Evolutionary conservation across 768 basidiomycete species (phyloP), one percentile per base, ranked within the genome.

Genomic region (Hemileccinum impolitum): DNA sequence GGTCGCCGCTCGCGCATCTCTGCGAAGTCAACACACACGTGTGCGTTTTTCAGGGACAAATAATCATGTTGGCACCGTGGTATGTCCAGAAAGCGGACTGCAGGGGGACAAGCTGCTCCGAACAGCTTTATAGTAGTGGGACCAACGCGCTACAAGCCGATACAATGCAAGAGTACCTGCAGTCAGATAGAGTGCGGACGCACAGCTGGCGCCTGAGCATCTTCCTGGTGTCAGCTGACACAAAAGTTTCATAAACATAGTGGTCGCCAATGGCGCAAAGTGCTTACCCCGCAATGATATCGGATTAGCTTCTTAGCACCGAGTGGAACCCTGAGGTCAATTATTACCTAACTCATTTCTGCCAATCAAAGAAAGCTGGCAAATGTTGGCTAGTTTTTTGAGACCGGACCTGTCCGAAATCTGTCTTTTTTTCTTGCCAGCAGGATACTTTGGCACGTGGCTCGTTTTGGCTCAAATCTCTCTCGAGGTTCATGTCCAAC

Each of bases 261-360:
- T 38, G 18, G 45, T 45, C 39, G 37, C 50, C 50, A 62, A 63
- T 51, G 34, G 55, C 59, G 19, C 51, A 55, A 61, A 32, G 52
- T 43, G 43, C 62, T 53, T 62, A 55, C 59, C 62, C 59, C 59
- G 21, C 53, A 64, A 45, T 50, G 57, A 35, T 60, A 50, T 50
- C 14, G 39, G 39, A 54, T 13, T 37, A 21, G n/a, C 31, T 43
- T 47, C 46, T 26, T 31, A 19, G 47, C n/a, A 36, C 39, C 35
- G 17, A 38, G 47, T 41, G 45, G 44, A 47, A 42, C n/a, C 40
- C 54, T 25, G 38, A 39, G 30, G 26, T 32, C 26, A 19, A 39
- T 31, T 38, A 38, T 47, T 54, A 47, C 44, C 48, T 47, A 35
- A 48, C 32, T 36, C 26, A 25, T 45, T 34, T 35, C 26, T 39